A percentile compares a stretch with the other conserved stretches of the same genome.
These are phyloP conservation scores for Blastomyces gilchristii DNA, from an alignment of 2,329 filamentous ascomycete species.

Conservation along the genomic window DNA sequence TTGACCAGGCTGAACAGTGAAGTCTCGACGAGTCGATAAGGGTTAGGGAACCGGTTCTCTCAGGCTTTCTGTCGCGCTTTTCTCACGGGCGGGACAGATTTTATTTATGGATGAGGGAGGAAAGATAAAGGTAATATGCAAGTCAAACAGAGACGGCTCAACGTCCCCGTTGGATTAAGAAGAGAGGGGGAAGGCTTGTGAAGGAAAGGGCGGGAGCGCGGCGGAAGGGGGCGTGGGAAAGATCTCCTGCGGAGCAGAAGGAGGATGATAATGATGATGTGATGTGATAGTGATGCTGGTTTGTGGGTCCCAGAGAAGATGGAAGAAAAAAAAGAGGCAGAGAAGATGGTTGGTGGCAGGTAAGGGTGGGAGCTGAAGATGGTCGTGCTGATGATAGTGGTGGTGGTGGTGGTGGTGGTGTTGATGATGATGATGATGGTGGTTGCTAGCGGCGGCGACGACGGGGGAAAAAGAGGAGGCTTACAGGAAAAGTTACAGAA, in stretches of 20 bases:
- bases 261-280: background rate
- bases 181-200: background rate
- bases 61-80: background rate
- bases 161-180: background rate
- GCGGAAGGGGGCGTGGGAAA: background rate
- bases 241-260: background rate
- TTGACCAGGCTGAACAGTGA: slow-evolving; percentile 11
- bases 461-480: slow-evolving; percentile 9
- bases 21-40: background rate
- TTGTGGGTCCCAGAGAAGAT: slow-evolving; percentile 8
- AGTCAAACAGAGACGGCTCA: background rate
- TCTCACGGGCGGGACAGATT: background rate
- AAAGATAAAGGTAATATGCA: background rate
- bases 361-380: background rate
- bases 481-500: slow-evolving; percentile 6
- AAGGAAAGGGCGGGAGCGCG: background rate
- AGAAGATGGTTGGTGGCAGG: background rate
- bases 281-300: background rate
- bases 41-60: background rate
- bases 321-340: slow-evolving; percentile 11
- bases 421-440: background rate
- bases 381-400: background rate
- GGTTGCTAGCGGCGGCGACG: background rate
- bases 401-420: background rate
- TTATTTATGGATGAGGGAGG: background rate